Evolutionary conservation across 2,329 filamentous ascomycete genomes (phyloP), one percentile per base, ranked within the genome.

Genomic region (Ceratocystis variospora): DNA sequence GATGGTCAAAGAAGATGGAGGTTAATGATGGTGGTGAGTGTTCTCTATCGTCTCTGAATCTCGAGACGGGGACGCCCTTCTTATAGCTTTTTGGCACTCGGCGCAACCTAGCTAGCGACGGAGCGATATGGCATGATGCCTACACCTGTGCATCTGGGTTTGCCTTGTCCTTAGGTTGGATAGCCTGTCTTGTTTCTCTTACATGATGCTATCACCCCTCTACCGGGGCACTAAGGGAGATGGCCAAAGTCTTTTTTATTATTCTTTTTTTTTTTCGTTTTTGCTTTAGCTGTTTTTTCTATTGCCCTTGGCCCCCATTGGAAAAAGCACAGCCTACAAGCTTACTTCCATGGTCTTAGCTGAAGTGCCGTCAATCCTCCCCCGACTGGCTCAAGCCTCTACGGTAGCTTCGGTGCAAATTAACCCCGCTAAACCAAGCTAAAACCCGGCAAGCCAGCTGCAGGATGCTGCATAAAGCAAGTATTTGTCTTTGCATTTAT

Each of bases 81-180:
- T 63, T 63, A 63, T 63, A 63, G 22, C 41, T 41, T 22, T 8
- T 63, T 59, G 55, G 28, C n/a, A 59, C 55, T 59, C 25, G 17
- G 1, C 28, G 6, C 3, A n/a, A 8, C 3, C 55, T 37, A 17
- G 25, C 55, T 8, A 37, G 19, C 2, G 17, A 19, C 28, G 12
- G 28, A 6, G 3, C 55, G 19, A 37, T 8, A 33, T 59, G 12
- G 12, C 12, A 41, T 41, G 37, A 41, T 41, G 12, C 3, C 12
- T 41, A 15, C 10, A 15, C 37, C 37, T 41, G 12, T 41, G 37
- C 37, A 3, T 41, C 12, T 41, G 37, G 12, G 37, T 41, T 15
- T 15, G 28, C 12, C 28, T 7, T n/a, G 17, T 37, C 33, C 55
- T 59, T 17, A 5, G 33, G 55, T 1, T 17, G 12, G 25, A 33